A percentile compares a stretch with the other conserved stretches of the same genome.
Evolutionary conservation across 1,139 yeast species (phyloP).

Genomic region (Suhomyces guaymorum): DNA sequence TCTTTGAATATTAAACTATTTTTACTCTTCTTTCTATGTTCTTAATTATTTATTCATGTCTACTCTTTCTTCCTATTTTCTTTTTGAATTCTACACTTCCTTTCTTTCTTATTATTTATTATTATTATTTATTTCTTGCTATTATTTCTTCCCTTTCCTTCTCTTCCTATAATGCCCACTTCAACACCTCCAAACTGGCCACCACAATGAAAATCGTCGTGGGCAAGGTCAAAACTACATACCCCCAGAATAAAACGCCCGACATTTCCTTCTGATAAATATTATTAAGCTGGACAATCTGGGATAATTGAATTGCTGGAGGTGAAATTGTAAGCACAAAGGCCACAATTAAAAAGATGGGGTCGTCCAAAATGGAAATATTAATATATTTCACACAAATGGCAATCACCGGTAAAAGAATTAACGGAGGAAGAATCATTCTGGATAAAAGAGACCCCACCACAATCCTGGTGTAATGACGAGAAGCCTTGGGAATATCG

Average conservation of each 20-base stretch:
- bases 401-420: slow-evolving; percentile 69
- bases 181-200: slow-evolving; percentile 62
- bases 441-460: slow-evolving; percentile 69
- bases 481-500: slow-evolving; percentile 65
- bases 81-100: too few species aligned
- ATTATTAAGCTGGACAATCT: slow-evolving; percentile 75
- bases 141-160: too few species aligned
- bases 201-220: slow-evolving; percentile 76
- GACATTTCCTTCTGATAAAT: slow-evolving; percentile 83
- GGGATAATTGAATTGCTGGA: slow-evolving; percentile 83
- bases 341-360: slow-evolving; percentile 75
- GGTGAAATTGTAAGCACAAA: slow-evolving; percentile 77
- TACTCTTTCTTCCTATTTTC: too few species aligned
- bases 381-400: slow-evolving; percentile 62
- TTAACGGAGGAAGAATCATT: slow-evolving; percentile 72
- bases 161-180: slow-evolving; percentile 45
- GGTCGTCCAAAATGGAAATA: slow-evolving; percentile 77
- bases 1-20: too few species aligned
- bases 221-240: slow-evolving; percentile 73
- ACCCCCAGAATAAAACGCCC: slow-evolving; percentile 86
- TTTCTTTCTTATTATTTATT: too few species aligned
- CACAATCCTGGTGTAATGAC: slow-evolving; percentile 58
- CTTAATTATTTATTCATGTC: too few species aligned
- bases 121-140: too few species aligned
- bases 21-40: too few species aligned